Conservation (phyloP, 371 early-diverging fungal genomes). For the Lichtheimia ramosa region DNA sequence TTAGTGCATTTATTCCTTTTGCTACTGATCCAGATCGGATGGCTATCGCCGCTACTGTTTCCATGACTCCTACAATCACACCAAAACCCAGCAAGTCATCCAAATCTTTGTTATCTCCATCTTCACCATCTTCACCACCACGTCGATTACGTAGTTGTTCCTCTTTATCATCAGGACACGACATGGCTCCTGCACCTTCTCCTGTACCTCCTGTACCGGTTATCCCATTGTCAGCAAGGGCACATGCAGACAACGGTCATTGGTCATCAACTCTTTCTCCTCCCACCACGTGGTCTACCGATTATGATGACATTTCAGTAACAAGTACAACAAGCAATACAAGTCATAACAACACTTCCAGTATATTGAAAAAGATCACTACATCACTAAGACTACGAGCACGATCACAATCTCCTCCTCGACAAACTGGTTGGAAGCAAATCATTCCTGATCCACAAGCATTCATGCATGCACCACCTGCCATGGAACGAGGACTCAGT, state of each 20-base stretch:
- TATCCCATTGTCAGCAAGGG: background rate
- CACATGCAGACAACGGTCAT: no score
- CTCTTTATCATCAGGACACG: background rate
- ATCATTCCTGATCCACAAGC: slow-evolving; percentile 21
- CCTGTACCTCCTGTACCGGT: background rate
- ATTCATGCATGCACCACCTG: slow-evolving; percentile 11
- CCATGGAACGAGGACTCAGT: slow-evolving; percentile 20
- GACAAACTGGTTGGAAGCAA: slow-evolving; percentile 18
- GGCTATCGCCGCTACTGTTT: background rate
- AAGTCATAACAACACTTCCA: background rate
- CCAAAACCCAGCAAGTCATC: slow-evolving; percentile 2
- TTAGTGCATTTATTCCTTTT: slow-evolving; percentile 44
- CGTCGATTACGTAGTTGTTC: background rate
- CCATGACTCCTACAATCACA: background rate
- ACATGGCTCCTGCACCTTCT: background rate
- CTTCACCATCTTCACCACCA: background rate
- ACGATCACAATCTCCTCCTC: slow-evolving; percentile 24
- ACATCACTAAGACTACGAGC: slow-evolving; percentile 19
- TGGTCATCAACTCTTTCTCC: background rate
- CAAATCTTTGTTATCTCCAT: background rate
- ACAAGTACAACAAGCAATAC: slow-evolving; percentile 5
- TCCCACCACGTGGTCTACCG: slow-evolving; percentile 10
- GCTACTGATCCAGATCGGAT: slow-evolving; percentile 29
- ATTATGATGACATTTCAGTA: background rate
- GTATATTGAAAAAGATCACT: slow-evolving; percentile 15